phyloP scores from a whole-genome alignment of 176 grass and related monocot species.

The Elaeis guineensis region DNA sequence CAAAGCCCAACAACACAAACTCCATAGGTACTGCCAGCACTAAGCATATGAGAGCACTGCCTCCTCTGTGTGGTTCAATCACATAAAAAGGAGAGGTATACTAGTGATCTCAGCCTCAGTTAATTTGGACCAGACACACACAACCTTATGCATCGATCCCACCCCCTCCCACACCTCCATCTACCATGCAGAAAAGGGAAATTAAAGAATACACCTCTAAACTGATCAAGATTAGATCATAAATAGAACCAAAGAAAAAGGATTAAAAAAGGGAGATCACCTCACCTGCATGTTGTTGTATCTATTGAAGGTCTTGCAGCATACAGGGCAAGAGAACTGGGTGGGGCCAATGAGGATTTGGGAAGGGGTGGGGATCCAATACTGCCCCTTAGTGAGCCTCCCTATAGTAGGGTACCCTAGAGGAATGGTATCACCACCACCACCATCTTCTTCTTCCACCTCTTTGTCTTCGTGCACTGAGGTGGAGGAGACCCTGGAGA shows the following conservation, averaged over 20 bases:
- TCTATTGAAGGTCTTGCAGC: slow-evolving; percentile 83
- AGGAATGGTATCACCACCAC: slow-evolving; percentile 17
- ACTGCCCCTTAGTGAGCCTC: slow-evolving; percentile 74
- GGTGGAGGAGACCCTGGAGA: slow-evolving; percentile 3
- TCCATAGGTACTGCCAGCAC: slow-evolving; percentile 3
- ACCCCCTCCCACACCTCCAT: too few species aligned
- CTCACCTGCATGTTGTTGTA: slow-evolving; percentile 93
- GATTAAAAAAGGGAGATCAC: too few species aligned
- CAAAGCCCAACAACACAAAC: slow-evolving; percentile 14
- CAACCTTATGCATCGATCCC: too few species aligned
- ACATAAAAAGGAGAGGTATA: slow-evolving; percentile 20
- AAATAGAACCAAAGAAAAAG: too few species aligned
- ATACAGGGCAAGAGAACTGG: slow-evolving; percentile 82
- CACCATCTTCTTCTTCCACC: slow-evolving; percentile 5
- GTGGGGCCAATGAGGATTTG: slow-evolving; percentile 90
- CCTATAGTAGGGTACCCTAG: slow-evolving; percentile 45
- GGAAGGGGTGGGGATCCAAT: slow-evolving; percentile 82
- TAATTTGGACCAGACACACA: too few species aligned
- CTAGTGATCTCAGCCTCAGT: not conserved
- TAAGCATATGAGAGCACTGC: slow-evolving; percentile 20
- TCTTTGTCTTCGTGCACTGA: slow-evolving; percentile 15
- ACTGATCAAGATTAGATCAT: too few species aligned
- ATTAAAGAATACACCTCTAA: too few species aligned
- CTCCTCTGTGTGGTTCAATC: slow-evolving; percentile 35
- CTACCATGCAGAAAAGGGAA: too few species aligned